phyloP scores from a whole-genome alignment of 768 basidiomycete species.

The Crucibulum laeve region DNA sequence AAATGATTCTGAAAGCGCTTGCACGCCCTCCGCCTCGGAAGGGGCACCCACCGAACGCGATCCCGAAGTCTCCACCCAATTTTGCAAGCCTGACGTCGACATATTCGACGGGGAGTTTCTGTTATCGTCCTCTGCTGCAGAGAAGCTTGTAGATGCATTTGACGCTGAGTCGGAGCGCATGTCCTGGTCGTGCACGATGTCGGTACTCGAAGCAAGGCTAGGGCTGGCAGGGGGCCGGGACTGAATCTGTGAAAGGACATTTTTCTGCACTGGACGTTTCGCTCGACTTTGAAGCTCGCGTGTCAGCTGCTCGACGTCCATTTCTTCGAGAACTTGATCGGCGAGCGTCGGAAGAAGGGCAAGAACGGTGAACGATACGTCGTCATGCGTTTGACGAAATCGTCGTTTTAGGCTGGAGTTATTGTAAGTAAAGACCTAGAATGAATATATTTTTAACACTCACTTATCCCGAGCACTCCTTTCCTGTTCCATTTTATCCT shows the following conservation, averaged over 20 bases:
- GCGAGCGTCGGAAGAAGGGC: slow-evolving; percentile 66
- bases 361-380: slow-evolving; percentile 71
- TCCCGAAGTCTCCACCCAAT: slow-evolving; percentile 26
- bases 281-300: slow-evolving; percentile 40
- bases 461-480: slow-evolving; percentile 66
- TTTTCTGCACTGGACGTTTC: slow-evolving; percentile 10
- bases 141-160: slow-evolving; percentile 24
- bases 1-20: slow-evolving; percentile 12
- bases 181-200: slow-evolving; percentile 34
- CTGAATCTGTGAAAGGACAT: slow-evolving; percentile 6
- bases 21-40: too few species aligned
- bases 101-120: too few species aligned
- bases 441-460: too few species aligned
- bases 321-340: slow-evolving; percentile 58
- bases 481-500: slow-evolving; percentile 57
- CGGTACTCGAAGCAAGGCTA: slow-evolving; percentile 20
- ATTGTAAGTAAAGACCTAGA: not conserved
- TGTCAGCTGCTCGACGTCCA: slow-evolving; percentile 75
- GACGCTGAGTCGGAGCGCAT: slow-evolving; percentile 41
- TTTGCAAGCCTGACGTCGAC: slow-evolving; percentile 17
- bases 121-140: not conserved
- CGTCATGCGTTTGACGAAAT: slow-evolving; percentile 74
- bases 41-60: too few species aligned
- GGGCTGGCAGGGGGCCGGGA: slow-evolving; percentile 7
- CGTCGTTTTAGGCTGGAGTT: slow-evolving; percentile 57